Conservation (phyloP, 352 stramenopile genomes). For the Globisporangium nunn region DNA sequence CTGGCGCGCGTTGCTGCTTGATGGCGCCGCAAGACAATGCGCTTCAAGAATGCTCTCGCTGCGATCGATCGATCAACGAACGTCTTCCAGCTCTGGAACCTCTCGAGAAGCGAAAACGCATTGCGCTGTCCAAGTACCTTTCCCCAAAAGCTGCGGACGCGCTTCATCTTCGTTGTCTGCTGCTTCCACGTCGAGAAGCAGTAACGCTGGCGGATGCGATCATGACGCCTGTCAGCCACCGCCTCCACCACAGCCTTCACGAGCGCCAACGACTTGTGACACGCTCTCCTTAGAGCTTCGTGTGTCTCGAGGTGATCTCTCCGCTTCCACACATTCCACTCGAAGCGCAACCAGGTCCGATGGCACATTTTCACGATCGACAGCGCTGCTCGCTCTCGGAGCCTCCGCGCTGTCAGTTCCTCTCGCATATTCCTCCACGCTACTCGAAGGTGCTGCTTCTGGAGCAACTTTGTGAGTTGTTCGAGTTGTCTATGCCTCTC, state of each 20-base stretch:
- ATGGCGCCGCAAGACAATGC: neutral
- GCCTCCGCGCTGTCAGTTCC: neutral
- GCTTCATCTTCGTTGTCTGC: neutral
- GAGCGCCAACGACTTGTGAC: conserved; percentile 5
- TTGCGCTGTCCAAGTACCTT: neutral
- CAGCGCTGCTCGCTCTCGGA: neutral
- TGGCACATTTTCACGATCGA: neutral
- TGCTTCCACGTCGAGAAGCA: conserved; percentile 4
- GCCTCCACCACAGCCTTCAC: neutral
- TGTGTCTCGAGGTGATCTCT: neutral
- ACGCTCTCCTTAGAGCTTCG: neutral
- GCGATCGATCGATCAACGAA: neutral
- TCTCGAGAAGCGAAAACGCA: neutral
- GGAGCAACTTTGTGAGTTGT: neutral
- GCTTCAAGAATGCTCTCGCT: neutral
- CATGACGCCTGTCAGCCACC: neutral
- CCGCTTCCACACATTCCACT: conserved; percentile 12
- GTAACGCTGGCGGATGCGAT: neutral
- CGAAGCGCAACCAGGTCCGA: neutral
- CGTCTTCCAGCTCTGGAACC: conserved; percentile 2
- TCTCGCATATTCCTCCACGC: conserved; percentile 1
- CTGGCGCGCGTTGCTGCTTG: neutral
- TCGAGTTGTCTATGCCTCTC: neutral
- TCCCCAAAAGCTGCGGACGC: neutral
- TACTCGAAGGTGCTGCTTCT: neutral